Evolutionary conservation across 2,329 filamentous ascomycete species (phyloP).

Genomic region (Ophiostoma piceae): DNA sequence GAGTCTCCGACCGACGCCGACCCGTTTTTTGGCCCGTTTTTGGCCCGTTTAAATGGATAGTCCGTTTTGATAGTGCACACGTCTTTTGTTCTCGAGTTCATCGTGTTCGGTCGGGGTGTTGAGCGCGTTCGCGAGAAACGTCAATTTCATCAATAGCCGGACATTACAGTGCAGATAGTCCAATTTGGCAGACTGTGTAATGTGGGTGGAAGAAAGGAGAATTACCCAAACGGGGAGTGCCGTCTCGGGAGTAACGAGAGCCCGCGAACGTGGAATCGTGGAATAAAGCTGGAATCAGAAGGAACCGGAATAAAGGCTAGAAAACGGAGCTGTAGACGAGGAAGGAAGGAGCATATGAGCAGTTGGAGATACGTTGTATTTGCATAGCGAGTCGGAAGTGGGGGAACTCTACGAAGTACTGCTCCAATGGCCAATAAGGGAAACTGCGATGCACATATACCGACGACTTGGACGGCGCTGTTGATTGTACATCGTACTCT

Average conservation of each 20-base stretch:
- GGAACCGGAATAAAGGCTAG: not conserved
- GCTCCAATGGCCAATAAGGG: not conserved
- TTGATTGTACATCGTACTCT: not conserved
- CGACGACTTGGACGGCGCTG: not conserved
- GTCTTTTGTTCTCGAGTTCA: not conserved
- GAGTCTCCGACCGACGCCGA: not conserved
- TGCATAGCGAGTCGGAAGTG: not conserved
- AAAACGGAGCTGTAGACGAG: not conserved
- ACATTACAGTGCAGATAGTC: not conserved
- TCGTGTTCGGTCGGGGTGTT: conserved; percentile 3
- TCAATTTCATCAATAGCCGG: not conserved
- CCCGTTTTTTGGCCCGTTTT: not conserved
- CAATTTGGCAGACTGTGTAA: not conserved
- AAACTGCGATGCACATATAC: conserved; percentile 13
- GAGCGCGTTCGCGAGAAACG: not conserved
- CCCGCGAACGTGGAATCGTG: not conserved
- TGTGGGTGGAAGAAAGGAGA: conserved; percentile 11
- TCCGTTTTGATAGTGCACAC: not conserved
- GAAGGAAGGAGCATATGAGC: not conserved
- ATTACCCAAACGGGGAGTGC: not conserved
- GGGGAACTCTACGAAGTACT: not conserved
- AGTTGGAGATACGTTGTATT: conserved; percentile 4
- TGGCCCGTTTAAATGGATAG: not conserved
- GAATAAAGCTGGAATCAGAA: no score
- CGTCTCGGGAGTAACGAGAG: conserved; percentile 1